A percentile compares a stretch with the other conserved stretches of the same genome.
phyloP scores from a whole-genome alignment of 2,329 filamentous ascomycete species.

The Colletotrichum lindemuthianum region DNA sequence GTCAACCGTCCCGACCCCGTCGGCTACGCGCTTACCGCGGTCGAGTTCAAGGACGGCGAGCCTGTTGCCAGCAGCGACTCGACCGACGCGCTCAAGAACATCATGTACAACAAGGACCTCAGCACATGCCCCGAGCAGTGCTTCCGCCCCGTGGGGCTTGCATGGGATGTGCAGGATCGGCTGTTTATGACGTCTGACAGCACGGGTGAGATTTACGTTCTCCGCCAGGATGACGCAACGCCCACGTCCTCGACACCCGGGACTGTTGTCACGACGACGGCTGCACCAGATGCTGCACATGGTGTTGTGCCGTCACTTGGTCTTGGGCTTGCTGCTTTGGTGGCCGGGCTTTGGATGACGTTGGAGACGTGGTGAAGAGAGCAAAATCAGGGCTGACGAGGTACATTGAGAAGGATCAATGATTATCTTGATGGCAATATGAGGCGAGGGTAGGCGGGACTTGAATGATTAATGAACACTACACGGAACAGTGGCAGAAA shows the following conservation, averaged over 20 bases:
- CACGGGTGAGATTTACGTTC: slow-evolving; percentile 73
- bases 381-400: not conserved
- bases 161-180: slow-evolving; percentile 59
- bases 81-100: slow-evolving; percentile 57
- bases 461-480: no score
- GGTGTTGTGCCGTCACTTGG: not conserved
- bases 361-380: not conserved
- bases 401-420: no score
- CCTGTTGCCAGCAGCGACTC: slow-evolving; percentile 53
- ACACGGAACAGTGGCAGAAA: no score
- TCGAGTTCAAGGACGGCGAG: slow-evolving; percentile 55
- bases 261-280: slow-evolving; percentile 19
- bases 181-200: slow-evolving; percentile 71
- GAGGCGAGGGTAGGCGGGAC: no score
- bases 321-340: slow-evolving; percentile 1
- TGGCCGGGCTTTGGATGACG: not conserved
- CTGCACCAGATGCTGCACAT: slow-evolving; percentile 14
- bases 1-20: slow-evolving; percentile 54
- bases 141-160: slow-evolving; percentile 71
- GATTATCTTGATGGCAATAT: no score
- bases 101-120: slow-evolving; percentile 66
- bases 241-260: slow-evolving; percentile 27
- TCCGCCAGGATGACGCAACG: slow-evolving; percentile 42
- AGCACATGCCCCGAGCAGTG: slow-evolving; percentile 64
- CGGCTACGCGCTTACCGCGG: slow-evolving; percentile 57